Base-by-base conservation (phyloP, 495 filamentous ascomycete genomes). In the Hyaloscypha variabilis region DNA sequence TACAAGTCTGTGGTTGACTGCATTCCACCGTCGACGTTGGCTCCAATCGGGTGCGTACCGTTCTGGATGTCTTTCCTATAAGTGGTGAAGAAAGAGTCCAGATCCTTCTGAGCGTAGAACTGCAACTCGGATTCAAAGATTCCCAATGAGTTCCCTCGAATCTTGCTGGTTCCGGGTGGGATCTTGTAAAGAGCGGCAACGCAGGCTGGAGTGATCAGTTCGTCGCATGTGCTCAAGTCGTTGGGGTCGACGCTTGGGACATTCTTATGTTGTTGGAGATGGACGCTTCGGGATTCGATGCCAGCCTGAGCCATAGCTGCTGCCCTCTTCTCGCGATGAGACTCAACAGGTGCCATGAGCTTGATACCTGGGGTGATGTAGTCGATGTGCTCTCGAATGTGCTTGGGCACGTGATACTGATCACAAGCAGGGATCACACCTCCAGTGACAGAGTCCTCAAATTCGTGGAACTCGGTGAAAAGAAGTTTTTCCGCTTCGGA, bases 81-180 rank as follows among this genome's bases (percentile, higher is more conserved):
- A 60, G 77, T 79, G 21, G 70, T 69, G 75, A 87, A 90, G 77
- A 88, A 91, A 0, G 79, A 67, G 65, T 88, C 74, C 14, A 91
- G 76, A 66, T 90, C 87, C 3, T 77, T 73, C 61, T 88, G 82
- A 67, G 69, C 71, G 59, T 77, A 80, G 54, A 75, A 78, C 13
- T 68, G 36, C 14, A 56, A 29, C 26, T 64, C 61, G 42, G 61
- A 63, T 28, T 78, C 76, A 21, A 75, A 72, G 49, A 79, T 73
- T 51, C 74, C 73, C 51, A 69, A 61, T 13, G 64, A 58, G 61
- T 75, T 76, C 31, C 68, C 69, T 50, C 67, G 54, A 3, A 60
- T 58, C 2, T 67, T 65, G 24, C 55, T 64, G 28, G 24, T 62
- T 26, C 21, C 34, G 6, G 21, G 23, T 4, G 50, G 59, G 21